Evolutionary conservation across 2,329 filamentous ascomycete species (phyloP).

Genomic region (Aspergillus eucalypticola): DNA sequence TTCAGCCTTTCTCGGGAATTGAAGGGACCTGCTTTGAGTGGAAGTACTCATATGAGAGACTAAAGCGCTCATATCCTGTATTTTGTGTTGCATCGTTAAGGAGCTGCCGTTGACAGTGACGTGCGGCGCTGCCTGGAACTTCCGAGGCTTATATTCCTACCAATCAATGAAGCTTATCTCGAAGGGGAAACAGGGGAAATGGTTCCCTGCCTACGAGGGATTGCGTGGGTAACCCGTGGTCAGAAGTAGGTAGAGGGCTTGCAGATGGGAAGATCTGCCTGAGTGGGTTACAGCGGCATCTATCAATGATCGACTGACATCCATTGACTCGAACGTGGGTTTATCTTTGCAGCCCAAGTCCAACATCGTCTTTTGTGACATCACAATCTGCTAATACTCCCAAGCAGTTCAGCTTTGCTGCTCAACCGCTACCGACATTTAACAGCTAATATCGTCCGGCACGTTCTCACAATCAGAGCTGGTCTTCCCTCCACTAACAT

Average conservation of each 20-base stretch:
- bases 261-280: neutral
- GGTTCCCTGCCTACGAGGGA: neutral
- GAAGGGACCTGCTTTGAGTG: too few species aligned
- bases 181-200: neutral
- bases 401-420: too few species aligned
- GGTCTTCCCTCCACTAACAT: constrained; percentile 54
- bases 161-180: neutral
- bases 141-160: neutral
- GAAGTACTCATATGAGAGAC: too few species aligned
- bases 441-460: constrained; percentile 41
- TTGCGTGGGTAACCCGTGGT: neutral
- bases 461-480: constrained; percentile 46
- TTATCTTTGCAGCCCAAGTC: too few species aligned
- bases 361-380: too few species aligned
- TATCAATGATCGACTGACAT: neutral
- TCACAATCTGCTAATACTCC: too few species aligned
- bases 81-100: too few species aligned
- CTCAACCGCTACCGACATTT: neutral
- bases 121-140: neutral
- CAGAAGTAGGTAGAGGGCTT: too few species aligned
- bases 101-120: neutral
- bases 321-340: too few species aligned
- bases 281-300: neutral
- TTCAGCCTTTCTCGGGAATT: too few species aligned
- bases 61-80: too few species aligned